Conservation (phyloP, 2,329 filamentous ascomycete species). For the Neonectria sp. region DNA sequence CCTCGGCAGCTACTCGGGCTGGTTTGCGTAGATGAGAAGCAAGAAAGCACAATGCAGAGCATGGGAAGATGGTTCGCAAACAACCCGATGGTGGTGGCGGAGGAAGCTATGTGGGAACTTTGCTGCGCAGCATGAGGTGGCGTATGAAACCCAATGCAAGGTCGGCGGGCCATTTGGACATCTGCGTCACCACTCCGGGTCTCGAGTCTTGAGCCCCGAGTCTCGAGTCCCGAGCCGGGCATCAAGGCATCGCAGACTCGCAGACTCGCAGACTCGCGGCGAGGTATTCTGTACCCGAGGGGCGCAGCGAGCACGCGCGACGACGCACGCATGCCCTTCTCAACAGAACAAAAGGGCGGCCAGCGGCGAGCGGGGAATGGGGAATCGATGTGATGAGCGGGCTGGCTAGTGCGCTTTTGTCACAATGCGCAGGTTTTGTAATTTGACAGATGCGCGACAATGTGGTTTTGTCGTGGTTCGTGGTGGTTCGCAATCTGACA, state of each 20-base stretch:
- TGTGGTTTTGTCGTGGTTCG: not conserved
- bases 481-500: constrained; percentile 26
- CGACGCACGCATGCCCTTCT: not conserved
- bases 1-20: not conserved
- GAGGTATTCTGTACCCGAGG: not conserved
- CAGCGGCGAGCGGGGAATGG: not conserved
- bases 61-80: not conserved
- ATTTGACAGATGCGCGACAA: not conserved
- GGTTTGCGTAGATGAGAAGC: not conserved
- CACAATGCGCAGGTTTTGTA: not conserved
- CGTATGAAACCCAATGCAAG: not conserved
- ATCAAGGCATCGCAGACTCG: constrained; percentile 2
- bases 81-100: not conserved
- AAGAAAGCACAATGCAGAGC: not conserved
- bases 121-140: not conserved
- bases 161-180: no score
- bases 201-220: not conserved
- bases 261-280: not conserved
- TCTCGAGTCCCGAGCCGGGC: not conserved
- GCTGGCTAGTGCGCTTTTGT: not conserved
- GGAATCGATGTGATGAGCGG: no score
- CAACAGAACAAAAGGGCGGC: not conserved
- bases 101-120: not conserved
- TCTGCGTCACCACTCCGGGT: constrained; percentile 1
- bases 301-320: not conserved